phyloP scores from a whole-genome alignment of 805 yeast genomes.

The Candida oleophila region DNA sequence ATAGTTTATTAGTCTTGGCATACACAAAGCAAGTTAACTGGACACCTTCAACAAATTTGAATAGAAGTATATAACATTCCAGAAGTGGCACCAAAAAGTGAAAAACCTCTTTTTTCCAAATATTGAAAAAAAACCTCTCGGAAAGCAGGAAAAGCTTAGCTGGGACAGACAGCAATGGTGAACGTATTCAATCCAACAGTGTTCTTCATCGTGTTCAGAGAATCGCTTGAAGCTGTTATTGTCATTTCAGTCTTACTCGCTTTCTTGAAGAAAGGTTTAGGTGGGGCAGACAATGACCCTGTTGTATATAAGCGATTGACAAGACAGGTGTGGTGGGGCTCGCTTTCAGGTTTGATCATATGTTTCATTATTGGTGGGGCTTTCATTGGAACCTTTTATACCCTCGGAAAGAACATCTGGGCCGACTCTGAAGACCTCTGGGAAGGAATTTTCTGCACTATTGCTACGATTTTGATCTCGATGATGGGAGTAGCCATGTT shows the following conservation, averaged over 20 bases:
- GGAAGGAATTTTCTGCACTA: slow-evolving; percentile 93
- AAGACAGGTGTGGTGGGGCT: slow-evolving; percentile 86
- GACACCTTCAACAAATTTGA: too few relatives aligned
- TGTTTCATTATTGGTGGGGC: slow-evolving; percentile 89
- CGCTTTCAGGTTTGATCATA: slow-evolving; percentile 65
- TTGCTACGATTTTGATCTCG: slow-evolving; percentile 87
- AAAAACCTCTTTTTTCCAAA: not conserved
- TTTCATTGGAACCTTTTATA: slow-evolving; percentile 90
- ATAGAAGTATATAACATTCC: too few relatives aligned
- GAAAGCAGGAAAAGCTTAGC: too few relatives aligned
- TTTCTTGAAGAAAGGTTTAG: slow-evolving; percentile 87
- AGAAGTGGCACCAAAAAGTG: too few relatives aligned
- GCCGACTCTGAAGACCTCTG: slow-evolving; percentile 85
- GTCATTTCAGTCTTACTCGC: slow-evolving; percentile 90
- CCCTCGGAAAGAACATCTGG: slow-evolving; percentile 81
- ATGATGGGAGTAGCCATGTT: slow-evolving; percentile 96
- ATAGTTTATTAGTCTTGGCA: not conserved
- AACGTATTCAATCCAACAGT: slow-evolving; percentile 70
- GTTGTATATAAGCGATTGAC: slow-evolving; percentile 59
- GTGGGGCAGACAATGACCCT: slow-evolving; percentile 47
- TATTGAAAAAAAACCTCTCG: too few relatives aligned
- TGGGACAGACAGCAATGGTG: slow-evolving; percentile 28
- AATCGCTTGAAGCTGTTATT: slow-evolving; percentile 87
- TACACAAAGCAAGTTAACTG: not conserved
- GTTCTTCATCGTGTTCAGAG: slow-evolving; percentile 91